Percentiles rank a stretch among this genome's conserved stretches.
These are phyloP conservation scores for Linnemannia hyalina DNA, from an alignment of 192 early-diverging fungal species.

Conservation along the genomic window DNA sequence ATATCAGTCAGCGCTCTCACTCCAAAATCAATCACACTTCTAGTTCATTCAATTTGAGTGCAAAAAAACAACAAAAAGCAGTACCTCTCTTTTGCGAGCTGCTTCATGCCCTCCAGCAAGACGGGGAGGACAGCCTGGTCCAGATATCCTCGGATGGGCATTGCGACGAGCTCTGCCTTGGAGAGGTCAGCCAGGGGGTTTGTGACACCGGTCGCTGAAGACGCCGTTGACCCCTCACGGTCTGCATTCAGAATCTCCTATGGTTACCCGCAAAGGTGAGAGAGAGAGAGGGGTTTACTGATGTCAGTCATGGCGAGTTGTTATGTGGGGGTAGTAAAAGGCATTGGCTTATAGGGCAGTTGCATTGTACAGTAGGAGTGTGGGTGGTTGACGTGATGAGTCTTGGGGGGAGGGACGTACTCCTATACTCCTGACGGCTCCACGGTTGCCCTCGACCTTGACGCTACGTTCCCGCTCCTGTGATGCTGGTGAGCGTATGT, in stretches of 20 bases:
- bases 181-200: conserved; percentile 44
- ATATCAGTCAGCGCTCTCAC: not conserved
- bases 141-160: conserved; percentile 63
- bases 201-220: conserved; percentile 22
- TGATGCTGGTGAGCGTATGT: conserved; percentile 26
- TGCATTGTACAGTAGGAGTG: not conserved
- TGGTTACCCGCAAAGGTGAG: not conserved
- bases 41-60: not conserved
- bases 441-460: conserved; percentile 36
- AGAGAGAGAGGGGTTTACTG: not conserved
- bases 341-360: too few relatives aligned
- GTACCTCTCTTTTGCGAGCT: conserved; percentile 65
- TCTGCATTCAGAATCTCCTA: conserved; percentile 50
- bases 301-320: not conserved
- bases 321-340: too few relatives aligned
- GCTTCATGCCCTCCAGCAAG: conserved; percentile 65
- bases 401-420: conserved; percentile 6
- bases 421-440: conserved; percentile 35
- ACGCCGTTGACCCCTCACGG: conserved; percentile 40
- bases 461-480: conserved; percentile 44
- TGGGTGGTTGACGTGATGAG: not conserved
- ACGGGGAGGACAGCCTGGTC: conserved; percentile 67
- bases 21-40: not conserved
- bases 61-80: not conserved
- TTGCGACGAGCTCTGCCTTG: conserved; percentile 34